Base-by-base conservation (phyloP, 2,329 filamentous ascomycete genomes). In the Calonectria hongkongensis region DNA sequence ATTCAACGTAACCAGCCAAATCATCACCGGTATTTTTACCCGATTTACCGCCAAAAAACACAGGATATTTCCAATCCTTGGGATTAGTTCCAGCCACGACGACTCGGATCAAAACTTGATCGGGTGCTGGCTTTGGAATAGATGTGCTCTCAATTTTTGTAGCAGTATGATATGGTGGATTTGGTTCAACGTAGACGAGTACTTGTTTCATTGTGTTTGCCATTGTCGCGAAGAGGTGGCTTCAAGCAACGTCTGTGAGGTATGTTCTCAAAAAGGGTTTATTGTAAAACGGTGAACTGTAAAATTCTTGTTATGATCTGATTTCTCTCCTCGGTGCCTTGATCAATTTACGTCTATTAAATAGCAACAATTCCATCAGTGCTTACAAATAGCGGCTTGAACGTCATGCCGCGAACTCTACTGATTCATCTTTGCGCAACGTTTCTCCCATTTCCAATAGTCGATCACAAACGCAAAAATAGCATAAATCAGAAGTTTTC, bases 1-100 rank as follows among this genome's bases (percentile, higher is more conserved):
- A 28, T 13, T 65, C 62, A 15, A 65, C 13, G 13, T 48, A 48
- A n/a, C 62, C 62, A 28, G 62, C 30, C 9, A 65, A 7, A 25
- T 65, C 62, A 21, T 65, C 62, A 13, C 62, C 62, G 8, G 62
- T 50, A 21, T 65, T 65, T 27, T 36, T 2, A 21, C 30, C 43
- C 1, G 27, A 36, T 33, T 41, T 65, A n/a, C 43, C 45, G 16
- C 62, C 62, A 13, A 36, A 56, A 28, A 56, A 56, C 4, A 56
- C 50, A 36, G 50, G 50, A 18, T n/a, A n/a, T 36, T 65, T 65
- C 62, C 62, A 65, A 15, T 65, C 62, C 13, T 65, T 65, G 15
- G 62, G 62, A 27, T 65, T 65, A 8, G 45, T 48, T 10, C 45
- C 62, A 18, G 62, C 45, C 10, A 50, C 45, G n/a, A 51, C 15